A percentile compares a stretch with the other conserved stretches of the same genome.
phyloP scores from a whole-genome alignment of 106 monocot species.

The Dendrobium officinale region DNA sequence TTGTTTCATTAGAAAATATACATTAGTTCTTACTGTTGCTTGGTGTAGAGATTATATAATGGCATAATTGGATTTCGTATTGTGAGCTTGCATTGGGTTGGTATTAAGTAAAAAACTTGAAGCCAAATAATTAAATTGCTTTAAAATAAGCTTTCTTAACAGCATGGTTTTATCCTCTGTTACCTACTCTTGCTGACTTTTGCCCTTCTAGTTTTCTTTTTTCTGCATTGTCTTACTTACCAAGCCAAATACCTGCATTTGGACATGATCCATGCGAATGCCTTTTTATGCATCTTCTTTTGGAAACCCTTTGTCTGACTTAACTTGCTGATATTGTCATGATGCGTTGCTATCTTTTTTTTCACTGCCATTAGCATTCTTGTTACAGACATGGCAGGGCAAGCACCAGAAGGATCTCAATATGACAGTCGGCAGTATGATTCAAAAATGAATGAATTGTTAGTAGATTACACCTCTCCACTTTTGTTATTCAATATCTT shows the following conservation, averaged over 20 bases:
- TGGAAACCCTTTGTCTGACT: background rate
- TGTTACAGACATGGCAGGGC: constrained; percentile 38
- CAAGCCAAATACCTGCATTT: background rate
- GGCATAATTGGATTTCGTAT: no score
- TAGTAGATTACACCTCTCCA: background rate
- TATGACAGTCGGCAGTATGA: constrained; percentile 53
- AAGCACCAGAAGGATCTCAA: constrained; percentile 52
- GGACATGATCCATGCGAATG: background rate
- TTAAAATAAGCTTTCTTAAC: no score
- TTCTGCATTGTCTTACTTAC: background rate
- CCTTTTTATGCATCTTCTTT: background rate
- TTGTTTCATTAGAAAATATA: no score
- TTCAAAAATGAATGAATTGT: constrained; percentile 51
- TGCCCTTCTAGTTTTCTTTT: background rate
- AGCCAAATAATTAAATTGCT: no score
- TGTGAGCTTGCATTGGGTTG: no score
- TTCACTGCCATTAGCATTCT: background rate
- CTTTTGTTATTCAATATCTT: background rate
- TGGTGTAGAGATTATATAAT: no score
- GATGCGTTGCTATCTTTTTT: background rate
- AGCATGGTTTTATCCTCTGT: no score
- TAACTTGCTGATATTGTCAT: background rate
- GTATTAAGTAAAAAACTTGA: no score
- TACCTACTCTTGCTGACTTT: no score
- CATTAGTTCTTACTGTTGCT: no score